phyloP scores from a whole-genome alignment of 805 yeast species.

The Saturnispora halmiae region DNA sequence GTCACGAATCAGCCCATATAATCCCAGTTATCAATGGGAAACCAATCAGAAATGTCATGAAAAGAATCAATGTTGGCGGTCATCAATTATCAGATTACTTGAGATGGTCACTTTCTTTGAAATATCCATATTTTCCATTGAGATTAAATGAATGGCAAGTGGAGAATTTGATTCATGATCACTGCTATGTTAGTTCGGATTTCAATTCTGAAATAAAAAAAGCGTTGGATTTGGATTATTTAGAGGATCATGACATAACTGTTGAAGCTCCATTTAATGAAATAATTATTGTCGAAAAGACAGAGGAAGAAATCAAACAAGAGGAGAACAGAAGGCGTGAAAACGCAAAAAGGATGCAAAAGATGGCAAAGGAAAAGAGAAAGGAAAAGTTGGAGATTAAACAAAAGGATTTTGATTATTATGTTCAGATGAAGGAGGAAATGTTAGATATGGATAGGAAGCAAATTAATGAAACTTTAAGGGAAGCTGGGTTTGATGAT shows the following conservation, averaged over 20 bases:
- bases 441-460: constrained; percentile 42
- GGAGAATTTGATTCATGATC: constrained; percentile 59
- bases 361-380: constrained; percentile 81
- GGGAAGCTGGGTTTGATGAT: constrained; percentile 70
- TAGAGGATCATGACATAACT: constrained; percentile 64
- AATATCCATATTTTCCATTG: constrained; percentile 88
- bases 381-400: constrained; percentile 71
- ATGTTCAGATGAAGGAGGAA: constrained; percentile 46
- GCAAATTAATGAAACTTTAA: constrained; percentile 45
- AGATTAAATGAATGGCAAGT: constrained; percentile 57
- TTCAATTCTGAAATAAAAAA: constrained; percentile 54
- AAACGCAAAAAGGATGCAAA: constrained; percentile 82
- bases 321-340: constrained; percentile 77
- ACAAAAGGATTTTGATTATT: constrained; percentile 72
- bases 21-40: constrained; percentile 72
- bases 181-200: constrained; percentile 66
- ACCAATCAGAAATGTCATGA: constrained; percentile 57
- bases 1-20: constrained; percentile 72
- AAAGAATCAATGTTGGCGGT: constrained; percentile 91
- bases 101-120: constrained; percentile 55
- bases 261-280: constrained; percentile 76
- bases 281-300: constrained; percentile 56
- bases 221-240: constrained; percentile 49
- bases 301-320: constrained; percentile 70
- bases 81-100: constrained; percentile 58